These are phyloP conservation scores for Phytophthora rubi DNA, from an alignment of 352 stramenopile species.

Conservation along the genomic window DNA sequence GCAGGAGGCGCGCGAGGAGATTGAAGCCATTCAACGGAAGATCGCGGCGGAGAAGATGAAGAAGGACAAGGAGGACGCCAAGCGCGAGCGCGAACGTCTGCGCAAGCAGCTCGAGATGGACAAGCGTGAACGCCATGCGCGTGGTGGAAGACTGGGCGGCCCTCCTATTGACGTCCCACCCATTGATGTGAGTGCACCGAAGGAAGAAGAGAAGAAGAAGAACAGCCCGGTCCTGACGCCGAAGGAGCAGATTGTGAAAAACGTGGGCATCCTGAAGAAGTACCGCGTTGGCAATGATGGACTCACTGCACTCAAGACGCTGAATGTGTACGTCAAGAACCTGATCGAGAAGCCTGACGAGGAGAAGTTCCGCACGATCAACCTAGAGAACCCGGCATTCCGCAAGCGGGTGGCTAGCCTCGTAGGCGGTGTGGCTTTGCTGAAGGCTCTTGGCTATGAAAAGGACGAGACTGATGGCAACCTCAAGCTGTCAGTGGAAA, in stretches of 20 bases:
- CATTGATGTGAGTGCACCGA: constrained; percentile 32
- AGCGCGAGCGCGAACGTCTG: constrained; percentile 89
- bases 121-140: constrained; percentile 88
- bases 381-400: constrained; percentile 91
- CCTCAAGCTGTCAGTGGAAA: constrained; percentile 68
- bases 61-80: constrained; percentile 90
- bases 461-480: constrained; percentile 80
- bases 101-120: constrained; percentile 91
- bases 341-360: constrained; percentile 87
- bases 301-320: constrained; percentile 81
- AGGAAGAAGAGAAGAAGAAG: constrained; percentile 44
- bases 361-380: constrained; percentile 92
- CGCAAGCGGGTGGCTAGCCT: constrained; percentile 89
- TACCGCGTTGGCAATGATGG: constrained; percentile 87
- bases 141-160: constrained; percentile 81
- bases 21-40: constrained; percentile 81
- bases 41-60: constrained; percentile 84
- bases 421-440: constrained; percentile 82
- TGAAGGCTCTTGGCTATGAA: constrained; percentile 90
- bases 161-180: constrained; percentile 63
- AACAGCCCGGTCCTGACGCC: constrained; percentile 54
- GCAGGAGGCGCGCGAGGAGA: constrained; percentile 79
- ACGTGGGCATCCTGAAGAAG: constrained; percentile 83
- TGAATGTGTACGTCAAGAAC: constrained; percentile 91
- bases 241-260: constrained; percentile 76